Evolutionary conservation across 2,329 filamentous ascomycete genomes (phyloP), one percentile per base, ranked within the genome.

Genomic region (Pestalotiopsis sp.): DNA sequence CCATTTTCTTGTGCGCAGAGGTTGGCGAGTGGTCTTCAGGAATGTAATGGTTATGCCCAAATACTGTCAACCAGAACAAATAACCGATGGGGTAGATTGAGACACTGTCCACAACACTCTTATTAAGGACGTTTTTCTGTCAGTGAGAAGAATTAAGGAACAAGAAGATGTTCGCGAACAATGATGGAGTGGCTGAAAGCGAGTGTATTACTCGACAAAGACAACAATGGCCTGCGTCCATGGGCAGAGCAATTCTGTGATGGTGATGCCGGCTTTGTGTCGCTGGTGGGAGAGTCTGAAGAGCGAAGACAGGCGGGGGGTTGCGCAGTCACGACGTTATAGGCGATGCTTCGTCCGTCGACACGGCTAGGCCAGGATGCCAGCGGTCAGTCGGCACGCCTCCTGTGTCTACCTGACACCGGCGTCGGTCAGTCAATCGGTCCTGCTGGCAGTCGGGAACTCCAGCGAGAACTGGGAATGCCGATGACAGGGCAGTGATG

Each of bases 91-190:
- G n/a, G 11, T 27, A 36, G 23, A 58, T 6, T 57, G 63, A 65
- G 63, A 65, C 63, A 57, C 23, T 23, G 45, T 57, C 49, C 45
- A 65, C 63, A 65, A 23, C 41, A 25, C 23, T 23, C n/a, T 45
- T 57, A 45, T 65, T 57, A 57, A 65, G 27, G n/a, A 13, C 25
- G 23, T 41, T 64, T 45, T 25, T 49, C 20, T 45, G 17, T 23
- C 39, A n/a, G 20, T 6, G 14, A 6, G 11, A 65, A 39, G 27
- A 6, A 9, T 25, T 25, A 13, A 55, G 31, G 25, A 65, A 45
- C 52, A 65, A 65, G 63, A 57, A 9, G n/a, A 23, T 65, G 63
- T 57, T 65, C 63, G 20, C 20, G 63, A 57, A 65, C 49, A 65
- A 65, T 58, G 49, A 49, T 62, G n/a, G 62, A 17, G 17, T 20